Conservation (phyloP, 306 rosid species). For the Trifolium subterraneum region DNA sequence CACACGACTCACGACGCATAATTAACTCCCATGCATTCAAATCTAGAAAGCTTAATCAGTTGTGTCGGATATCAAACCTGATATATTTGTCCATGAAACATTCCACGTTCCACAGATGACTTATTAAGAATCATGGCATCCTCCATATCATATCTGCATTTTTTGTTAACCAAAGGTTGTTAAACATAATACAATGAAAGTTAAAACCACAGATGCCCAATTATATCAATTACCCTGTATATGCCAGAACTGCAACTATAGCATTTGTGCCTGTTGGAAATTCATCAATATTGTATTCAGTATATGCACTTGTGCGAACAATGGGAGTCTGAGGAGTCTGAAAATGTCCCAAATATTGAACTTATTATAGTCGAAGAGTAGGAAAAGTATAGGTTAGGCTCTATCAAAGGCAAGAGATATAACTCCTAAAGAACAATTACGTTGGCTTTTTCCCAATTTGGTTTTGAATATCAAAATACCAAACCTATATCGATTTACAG, state of each 20-base stretch:
- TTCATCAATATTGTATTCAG: slow-evolving; percentile 73
- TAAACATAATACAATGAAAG: slow-evolving; percentile 29
- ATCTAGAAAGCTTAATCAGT: slow-evolving; percentile 29
- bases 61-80: slow-evolving; percentile 62
- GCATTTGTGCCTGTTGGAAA: slow-evolving; percentile 96
- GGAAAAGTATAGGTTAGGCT: slow-evolving; percentile 12
- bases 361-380: background rate
- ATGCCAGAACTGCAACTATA: slow-evolving; percentile 91
- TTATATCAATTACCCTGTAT: slow-evolving; percentile 79
- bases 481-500: slow-evolving; percentile 1
- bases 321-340: slow-evolving; percentile 95
- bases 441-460: background rate
- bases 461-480: slow-evolving; percentile 25
- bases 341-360: slow-evolving; percentile 45
- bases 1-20: background rate
- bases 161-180: slow-evolving; percentile 40
- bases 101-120: slow-evolving; percentile 97
- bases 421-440: slow-evolving; percentile 30
- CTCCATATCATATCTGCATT: slow-evolving; percentile 91
- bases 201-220: slow-evolving; percentile 22
- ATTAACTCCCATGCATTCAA: slow-evolving; percentile 7
- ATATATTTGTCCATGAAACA: slow-evolving; percentile 92
- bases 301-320: slow-evolving; percentile 81
- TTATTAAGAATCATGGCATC: slow-evolving; percentile 97
- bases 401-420: slow-evolving; percentile 11